Evolutionary conservation across 345 rosid species (phyloP).

Genomic region (Fremontodendron californicum): DNA sequence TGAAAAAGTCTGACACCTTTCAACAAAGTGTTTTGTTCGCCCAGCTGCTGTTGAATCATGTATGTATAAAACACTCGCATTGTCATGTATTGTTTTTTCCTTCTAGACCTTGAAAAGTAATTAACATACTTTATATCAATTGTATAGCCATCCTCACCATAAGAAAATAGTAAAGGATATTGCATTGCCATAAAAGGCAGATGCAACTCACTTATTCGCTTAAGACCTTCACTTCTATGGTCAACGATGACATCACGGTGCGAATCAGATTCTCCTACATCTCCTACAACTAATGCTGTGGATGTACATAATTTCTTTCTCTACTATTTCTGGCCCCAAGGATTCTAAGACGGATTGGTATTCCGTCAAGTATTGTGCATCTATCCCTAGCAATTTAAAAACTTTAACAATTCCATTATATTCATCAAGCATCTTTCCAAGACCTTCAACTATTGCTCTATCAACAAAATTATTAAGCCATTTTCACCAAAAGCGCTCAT

Average conservation of each 20-base stretch:
- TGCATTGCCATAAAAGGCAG: neutral
- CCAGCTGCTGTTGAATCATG: neutral
- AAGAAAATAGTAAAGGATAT: neutral
- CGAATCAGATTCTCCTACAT: no score
- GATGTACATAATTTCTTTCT: neutral
- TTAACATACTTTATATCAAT: neutral
- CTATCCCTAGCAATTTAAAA: neutral
- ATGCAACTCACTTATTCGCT: neutral
- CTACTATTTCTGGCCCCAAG: neutral
- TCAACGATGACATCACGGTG: neutral
- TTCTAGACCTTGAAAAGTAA: no score
- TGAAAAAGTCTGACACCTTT: neutral
- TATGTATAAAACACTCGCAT: no score
- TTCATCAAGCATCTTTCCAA: neutral
- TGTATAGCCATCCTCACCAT: neutral
- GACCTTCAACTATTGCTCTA: neutral
- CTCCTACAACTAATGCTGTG: neutral
- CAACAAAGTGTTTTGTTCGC: no score
- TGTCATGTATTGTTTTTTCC: no score
- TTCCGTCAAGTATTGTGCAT: rapidly evolving
- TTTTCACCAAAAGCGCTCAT: neutral
- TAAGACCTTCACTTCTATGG: neutral
- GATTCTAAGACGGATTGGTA: neutral
- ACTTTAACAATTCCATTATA: neutral
- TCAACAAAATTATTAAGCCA: rapidly evolving